These are phyloP conservation scores for Neospora caninum DNA, from an alignment of 169 alveolate genomes.

Conservation along the genomic window DNA sequence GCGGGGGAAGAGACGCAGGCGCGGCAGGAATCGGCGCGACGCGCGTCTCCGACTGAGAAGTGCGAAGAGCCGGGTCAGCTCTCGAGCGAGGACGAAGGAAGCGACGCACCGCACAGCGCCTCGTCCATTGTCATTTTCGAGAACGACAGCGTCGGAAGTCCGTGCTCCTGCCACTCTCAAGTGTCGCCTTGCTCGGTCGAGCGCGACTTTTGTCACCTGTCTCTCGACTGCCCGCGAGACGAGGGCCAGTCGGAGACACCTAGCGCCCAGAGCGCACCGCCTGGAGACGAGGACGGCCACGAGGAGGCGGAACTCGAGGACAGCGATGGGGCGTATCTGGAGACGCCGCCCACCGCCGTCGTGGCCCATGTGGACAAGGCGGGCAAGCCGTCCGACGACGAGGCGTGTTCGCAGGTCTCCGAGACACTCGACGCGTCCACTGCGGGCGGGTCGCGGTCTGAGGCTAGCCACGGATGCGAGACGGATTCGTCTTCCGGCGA, in stretches of 20 bases:
- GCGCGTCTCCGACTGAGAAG: background rate
- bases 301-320: background rate
- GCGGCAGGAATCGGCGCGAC: background rate
- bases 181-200: background rate
- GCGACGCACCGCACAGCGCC: background rate
- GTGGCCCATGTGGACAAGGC: no score
- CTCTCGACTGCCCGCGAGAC: background rate
- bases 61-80: background rate
- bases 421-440: no score
- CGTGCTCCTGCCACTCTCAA: background rate
- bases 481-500: background rate
- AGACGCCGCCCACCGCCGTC: background rate
- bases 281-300: background rate
- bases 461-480: background rate
- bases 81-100: background rate
- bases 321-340: background rate
- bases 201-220: background rate
- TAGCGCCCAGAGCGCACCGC: background rate
- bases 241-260: background rate
- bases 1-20: background rate
- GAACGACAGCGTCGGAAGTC: background rate
- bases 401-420: no score
- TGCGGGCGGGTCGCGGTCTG: no score
- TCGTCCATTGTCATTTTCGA: slow-evolving; percentile 20
- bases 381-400: no score